Evolutionary conservation across 2,329 filamentous ascomycete species (phyloP), one percentile per base, ranked within the genome.

Genomic region (Plectosphaerella sp.): DNA sequence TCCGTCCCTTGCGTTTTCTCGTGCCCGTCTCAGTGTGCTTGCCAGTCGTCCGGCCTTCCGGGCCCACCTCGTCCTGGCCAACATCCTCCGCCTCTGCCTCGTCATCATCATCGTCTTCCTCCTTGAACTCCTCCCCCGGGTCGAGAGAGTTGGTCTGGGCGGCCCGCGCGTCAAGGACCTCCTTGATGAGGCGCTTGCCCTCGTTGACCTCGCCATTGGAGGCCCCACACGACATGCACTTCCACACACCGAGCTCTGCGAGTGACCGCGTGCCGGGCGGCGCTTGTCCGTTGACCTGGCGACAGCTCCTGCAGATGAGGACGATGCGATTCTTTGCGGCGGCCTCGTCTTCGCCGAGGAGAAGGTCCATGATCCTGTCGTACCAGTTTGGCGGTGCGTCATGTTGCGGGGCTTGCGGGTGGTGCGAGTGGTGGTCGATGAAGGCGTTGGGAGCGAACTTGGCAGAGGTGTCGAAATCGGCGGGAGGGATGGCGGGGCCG

Each of bases 261-360:
- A 93, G 72, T 1, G 78, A 82, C 59, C 84, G 87, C 0, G 88
- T 86, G 1, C 94, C 94, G 0, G 94, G 93, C 2, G 94, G 92
- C 4, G 94, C 94, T 66, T 97, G 94, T 1, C 95, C 94, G 65
- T 99, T 99, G 47, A 99, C 92, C 2, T 97, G 80, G 28, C 90
- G 80, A 67, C 94, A 99, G 39, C 80, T 77, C 33, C 76, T 70
- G 71, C 94, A 99, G 51, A 99, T 90, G 57, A 99, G 76, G 8
- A 86, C 93, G 53, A 96, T 83, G 16, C 94, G 85, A 68, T 97
- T 97, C 73, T 91, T 95, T 3, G 93, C 83, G 12, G 89, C 85
- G 5, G 89, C 95, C 70, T 99, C 94, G 63, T 99, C 94, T 64
- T 99, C 94, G 48, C 94, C 94, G 0, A 99, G 80, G 24, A 99